Evolutionary conservation across 257 asterid species (phyloP).

Genomic region (Cinchona pubescens): DNA sequence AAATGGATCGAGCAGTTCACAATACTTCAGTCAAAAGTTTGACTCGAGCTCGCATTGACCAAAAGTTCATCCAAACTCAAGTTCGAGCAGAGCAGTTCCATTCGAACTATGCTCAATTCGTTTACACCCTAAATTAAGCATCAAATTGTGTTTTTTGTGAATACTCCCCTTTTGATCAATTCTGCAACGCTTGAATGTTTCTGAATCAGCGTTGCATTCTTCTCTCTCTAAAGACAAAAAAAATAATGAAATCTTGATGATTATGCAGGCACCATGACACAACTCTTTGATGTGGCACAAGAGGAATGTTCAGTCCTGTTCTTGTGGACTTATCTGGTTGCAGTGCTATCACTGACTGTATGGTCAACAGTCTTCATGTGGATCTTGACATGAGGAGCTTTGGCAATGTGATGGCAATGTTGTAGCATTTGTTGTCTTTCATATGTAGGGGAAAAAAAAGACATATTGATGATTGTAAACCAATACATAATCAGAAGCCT

Average conservation of each 20-base stretch:
- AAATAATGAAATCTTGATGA: not conserved
- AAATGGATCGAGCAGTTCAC: too few species aligned
- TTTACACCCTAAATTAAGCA: too few species aligned
- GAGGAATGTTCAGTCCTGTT: slow-evolving; percentile 81
- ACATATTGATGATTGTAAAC: not conserved
- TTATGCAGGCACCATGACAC: slow-evolving; percentile 81
- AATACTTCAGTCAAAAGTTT: too few species aligned
- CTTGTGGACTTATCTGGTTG: slow-evolving; percentile 80
- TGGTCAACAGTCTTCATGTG: slow-evolving; percentile 96
- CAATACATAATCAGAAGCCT: not conserved
- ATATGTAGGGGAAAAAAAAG: not conserved
- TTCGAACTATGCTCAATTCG: too few species aligned
- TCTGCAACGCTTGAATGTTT: too few species aligned
- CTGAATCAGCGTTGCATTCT: too few species aligned
- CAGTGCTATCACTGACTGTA: slow-evolving; percentile 67
- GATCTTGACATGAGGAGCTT: slow-evolving; percentile 43
- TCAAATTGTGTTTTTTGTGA: too few species aligned
- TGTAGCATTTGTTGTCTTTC: not conserved
- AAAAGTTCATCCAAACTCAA: too few species aligned
- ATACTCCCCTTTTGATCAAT: too few species aligned
- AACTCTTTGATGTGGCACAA: slow-evolving; percentile 80
- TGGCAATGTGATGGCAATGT: not conserved
- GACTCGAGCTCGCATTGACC: too few species aligned
- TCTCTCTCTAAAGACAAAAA: not conserved
- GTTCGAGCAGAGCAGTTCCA: too few species aligned